Evolutionary conservation across 73 alveolate species (phyloP), one percentile per base, ranked within the genome.

Genomic region (Paramecium bursaria): DNA sequence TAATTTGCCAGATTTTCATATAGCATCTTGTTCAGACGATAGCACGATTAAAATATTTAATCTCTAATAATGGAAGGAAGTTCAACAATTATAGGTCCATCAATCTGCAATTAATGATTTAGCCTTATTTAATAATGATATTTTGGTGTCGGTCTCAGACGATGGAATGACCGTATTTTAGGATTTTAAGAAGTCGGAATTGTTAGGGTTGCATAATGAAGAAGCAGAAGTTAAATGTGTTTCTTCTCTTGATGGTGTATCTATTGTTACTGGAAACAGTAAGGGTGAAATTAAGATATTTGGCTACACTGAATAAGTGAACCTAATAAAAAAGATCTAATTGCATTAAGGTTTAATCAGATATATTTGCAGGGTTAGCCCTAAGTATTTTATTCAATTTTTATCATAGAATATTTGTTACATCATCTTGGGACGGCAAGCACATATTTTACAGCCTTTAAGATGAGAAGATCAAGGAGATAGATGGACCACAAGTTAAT

Each of bases 11-110:
- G 22, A 67, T 17, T 5, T 39, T 9, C 13, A 15, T 21, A 67
- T 67, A 39, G 82, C 82, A 9, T 10, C 82, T 17, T 35, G 82
- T 67, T 67, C 82, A 14, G 82, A 67, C 33, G 82, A 67, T 67
- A 47, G 54, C 14, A 33, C 55, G 7, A 67, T 21, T 21, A 67
- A 67, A 67, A 42, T 67, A 3, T 67, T 67, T 67, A 42, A 67
- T 67, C 25, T 29, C 44, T 14, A 15, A 67, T 39, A 17, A 15
- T 67, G 7, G 21, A 13, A 67, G 5, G 6, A 67, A 67, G 17
- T 67, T 2, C 14, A 19, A 19, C 33, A 17, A 14, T 25, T 67
- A 0, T 35, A 42, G 17, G 60, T 67, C 9, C 82, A 67, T 67
- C 44, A 67, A 67, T 42, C 82, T 39, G 21, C 47, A 14, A 57